Evolutionary conservation across 2,329 filamentous ascomycete species (phyloP).

Genomic region (Penicillium janthinellum): DNA sequence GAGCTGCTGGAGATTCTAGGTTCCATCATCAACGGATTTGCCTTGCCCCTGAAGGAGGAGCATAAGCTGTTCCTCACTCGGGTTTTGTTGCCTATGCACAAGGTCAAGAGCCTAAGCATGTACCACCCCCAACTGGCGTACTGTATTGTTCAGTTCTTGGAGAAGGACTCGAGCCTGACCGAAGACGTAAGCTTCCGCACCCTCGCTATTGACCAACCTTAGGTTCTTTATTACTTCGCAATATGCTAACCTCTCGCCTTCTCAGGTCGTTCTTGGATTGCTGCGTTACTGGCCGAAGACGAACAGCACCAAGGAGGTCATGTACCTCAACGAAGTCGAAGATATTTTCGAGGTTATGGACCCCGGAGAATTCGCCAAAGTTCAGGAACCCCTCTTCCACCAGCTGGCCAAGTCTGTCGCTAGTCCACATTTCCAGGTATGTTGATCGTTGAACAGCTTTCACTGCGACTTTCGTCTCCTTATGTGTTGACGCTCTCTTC

Average conservation of each 20-base stretch:
- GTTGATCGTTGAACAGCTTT: constrained; percentile 12
- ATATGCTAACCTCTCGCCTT: constrained; percentile 14
- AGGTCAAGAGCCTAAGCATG: constrained; percentile 99
- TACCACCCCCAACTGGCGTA: constrained; percentile 98
- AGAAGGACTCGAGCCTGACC: constrained; percentile 94
- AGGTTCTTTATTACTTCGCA: background rate
- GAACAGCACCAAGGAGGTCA: constrained; percentile 99
- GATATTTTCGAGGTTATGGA: constrained; percentile 99
- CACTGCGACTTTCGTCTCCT: background rate
- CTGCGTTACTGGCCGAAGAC: constrained; percentile 98
- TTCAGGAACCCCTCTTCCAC: constrained; percentile 95
- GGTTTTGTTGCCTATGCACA: constrained; percentile 90
- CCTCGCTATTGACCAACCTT: background rate
- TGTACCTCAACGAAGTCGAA: constrained; percentile 99
- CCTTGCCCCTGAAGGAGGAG: constrained; percentile 93
- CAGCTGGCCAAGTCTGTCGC: constrained; percentile 97
- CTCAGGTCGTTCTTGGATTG: constrained; percentile 84
- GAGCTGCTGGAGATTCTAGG: constrained; percentile 95
- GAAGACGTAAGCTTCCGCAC: constrained; percentile 71
- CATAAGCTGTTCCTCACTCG: constrained; percentile 97
- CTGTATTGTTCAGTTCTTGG: constrained; percentile 97
- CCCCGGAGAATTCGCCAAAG: constrained; percentile 95
- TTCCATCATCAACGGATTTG: constrained; percentile 99
- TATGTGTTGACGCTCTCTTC: background rate
- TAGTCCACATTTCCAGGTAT: constrained; percentile 91